phyloP scores from a whole-genome alignment of 2,329 filamentous ascomycete genomes.

The Myriosclerotinia curreyana region DNA sequence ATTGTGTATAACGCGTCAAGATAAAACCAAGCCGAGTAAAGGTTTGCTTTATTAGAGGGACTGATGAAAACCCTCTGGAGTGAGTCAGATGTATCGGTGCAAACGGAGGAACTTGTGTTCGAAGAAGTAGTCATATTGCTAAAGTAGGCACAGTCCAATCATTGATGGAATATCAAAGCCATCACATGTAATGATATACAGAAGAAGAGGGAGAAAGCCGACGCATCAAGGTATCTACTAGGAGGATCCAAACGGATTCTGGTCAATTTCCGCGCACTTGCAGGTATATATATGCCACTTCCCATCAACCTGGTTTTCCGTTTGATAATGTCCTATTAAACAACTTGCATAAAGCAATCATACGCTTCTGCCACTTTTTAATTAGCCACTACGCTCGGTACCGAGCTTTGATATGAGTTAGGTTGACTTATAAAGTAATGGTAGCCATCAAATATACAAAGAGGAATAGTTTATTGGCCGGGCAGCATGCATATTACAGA shows the following conservation, averaged over 20 bases:
- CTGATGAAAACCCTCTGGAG: neutral
- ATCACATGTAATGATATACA: neutral
- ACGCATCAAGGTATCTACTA: neutral
- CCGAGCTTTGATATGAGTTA: neutral
- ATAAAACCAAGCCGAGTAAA: too few species aligned
- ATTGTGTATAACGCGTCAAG: neutral
- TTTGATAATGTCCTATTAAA: neutral
- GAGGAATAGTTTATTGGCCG: neutral
- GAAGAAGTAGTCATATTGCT: neutral
- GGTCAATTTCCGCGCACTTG: neutral
- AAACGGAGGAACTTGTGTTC: neutral
- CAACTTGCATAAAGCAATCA: too few species aligned
- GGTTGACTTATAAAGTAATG: neutral
- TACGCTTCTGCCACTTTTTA: neutral
- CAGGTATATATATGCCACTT: neutral
- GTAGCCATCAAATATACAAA: neutral
- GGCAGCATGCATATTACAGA: neutral
- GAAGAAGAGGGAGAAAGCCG: neutral
- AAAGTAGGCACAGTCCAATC: neutral
- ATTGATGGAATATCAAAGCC: neutral
- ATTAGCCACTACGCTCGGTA: neutral
- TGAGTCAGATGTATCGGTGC: neutral
- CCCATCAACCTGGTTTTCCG: neutral
- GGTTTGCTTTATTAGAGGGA: neutral
- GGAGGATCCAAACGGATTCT: neutral